Conservation (phyloP, 139 green algal species). For the Coccomyxa sp. region DNA sequence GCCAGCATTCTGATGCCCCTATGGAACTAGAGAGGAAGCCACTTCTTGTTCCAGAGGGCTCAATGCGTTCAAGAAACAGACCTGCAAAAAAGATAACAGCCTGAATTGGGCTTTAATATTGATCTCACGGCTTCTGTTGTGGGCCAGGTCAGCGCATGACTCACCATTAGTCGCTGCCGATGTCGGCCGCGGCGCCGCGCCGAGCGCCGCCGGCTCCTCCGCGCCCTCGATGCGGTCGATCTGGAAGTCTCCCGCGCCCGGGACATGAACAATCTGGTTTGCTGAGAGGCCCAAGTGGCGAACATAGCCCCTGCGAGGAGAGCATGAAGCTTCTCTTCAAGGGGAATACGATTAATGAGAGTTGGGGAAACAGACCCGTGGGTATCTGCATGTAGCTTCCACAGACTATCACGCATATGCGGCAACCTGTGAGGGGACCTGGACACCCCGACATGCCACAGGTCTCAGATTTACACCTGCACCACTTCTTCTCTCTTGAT, state of each 20-base stretch:
- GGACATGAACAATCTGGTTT: constrained; percentile 73
- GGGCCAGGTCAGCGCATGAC: too few relatives aligned
- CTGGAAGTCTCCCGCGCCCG: constrained; percentile 72
- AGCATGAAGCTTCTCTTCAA: neutral
- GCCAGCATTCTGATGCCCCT: too few relatives aligned
- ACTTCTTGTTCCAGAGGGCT: too few relatives aligned
- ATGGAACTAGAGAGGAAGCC: too few relatives aligned
- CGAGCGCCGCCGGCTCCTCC: constrained; percentile 19
- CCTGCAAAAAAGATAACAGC: too few relatives aligned
- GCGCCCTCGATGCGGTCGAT: constrained; percentile 55
- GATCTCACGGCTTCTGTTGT: too few relatives aligned
- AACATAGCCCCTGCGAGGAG: constrained; percentile 56
- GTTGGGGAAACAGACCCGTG: neutral
- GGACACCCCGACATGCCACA: neutral
- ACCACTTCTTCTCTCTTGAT: too few relatives aligned
- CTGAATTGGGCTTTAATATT: too few relatives aligned
- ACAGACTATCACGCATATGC: neutral
- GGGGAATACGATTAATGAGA: neutral
- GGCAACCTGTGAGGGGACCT: neutral
- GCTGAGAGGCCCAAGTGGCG: constrained; percentile 57
- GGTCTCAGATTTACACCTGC: too few relatives aligned
- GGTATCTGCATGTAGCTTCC: neutral
- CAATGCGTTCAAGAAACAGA: too few relatives aligned
- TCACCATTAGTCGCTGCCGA: constrained; percentile 1
- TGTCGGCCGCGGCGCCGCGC: constrained; percentile 3